phyloP scores from a whole-genome alignment of 2,329 filamentous ascomycete genomes.

The Aspergillus cejpii region DNA sequence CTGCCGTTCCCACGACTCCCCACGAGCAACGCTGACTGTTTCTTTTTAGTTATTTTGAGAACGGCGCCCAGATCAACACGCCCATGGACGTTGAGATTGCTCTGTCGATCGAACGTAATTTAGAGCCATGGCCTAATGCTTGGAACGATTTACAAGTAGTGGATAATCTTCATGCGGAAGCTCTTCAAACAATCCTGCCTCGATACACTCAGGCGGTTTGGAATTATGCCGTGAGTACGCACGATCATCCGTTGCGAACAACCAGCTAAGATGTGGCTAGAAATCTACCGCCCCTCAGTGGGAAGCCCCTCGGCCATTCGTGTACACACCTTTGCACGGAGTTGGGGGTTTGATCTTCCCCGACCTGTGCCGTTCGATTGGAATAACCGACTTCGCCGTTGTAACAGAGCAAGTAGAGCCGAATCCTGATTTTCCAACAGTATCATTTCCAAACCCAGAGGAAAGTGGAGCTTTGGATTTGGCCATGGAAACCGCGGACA shows the following conservation, averaged over 20 bases:
- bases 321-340: conserved; percentile 41
- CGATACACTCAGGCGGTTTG: conserved; percentile 28
- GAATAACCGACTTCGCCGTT: conserved; percentile 29
- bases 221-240: conserved; percentile 28
- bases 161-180: conserved; percentile 24
- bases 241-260: neutral
- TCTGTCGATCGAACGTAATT: conserved; percentile 49
- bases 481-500: conserved; percentile 51
- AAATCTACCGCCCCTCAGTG: conserved; percentile 29
- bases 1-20: neutral
- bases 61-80: conserved; percentile 60
- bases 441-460: conserved; percentile 60
- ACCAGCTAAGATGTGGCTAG: conserved; percentile 21
- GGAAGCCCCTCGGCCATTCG: conserved; percentile 28
- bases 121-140: conserved; percentile 44
- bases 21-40: conserved; percentile 17
- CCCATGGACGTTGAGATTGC: conserved; percentile 56
- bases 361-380: conserved; percentile 28
- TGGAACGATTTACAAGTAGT: conserved; percentile 45
- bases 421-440: conserved; percentile 58
- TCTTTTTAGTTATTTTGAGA: conserved; percentile 49
- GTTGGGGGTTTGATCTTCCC: conserved; percentile 35
- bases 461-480: conserved; percentile 57
- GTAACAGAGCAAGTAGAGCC: conserved; percentile 49
- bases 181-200: conserved; percentile 24